A percentile compares a stretch with the other conserved stretches of the same genome.
Evolutionary conservation across 202 grass and related monocot genomes (phyloP).

Genomic region (Digitaria exilis): DNA sequence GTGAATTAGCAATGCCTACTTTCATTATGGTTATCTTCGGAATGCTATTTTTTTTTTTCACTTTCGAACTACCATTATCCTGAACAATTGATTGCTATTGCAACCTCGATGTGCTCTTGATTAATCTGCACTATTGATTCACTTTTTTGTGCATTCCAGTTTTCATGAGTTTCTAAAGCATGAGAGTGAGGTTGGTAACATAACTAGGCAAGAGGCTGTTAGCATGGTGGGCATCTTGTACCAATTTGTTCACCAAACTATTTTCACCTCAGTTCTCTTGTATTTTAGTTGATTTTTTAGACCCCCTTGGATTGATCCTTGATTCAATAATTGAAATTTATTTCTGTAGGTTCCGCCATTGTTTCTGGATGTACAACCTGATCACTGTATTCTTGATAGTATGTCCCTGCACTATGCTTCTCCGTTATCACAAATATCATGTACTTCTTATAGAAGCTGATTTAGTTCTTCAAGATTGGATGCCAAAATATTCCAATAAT

Average conservation of each 20-base stretch:
- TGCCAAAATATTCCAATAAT: neutral
- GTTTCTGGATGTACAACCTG: constrained; percentile 78
- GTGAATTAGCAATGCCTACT: neutral
- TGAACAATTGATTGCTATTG: constrained; percentile 10
- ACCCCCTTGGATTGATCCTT: constrained; percentile 6
- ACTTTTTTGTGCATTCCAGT: constrained; percentile 49
- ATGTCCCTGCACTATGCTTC: constrained; percentile 40
- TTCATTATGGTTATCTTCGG: neutral
- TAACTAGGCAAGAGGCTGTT: constrained; percentile 99
- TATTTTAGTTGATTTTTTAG: neutral
- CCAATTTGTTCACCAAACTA: neutral
- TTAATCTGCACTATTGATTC: constrained; percentile 22
- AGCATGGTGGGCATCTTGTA: constrained; percentile 77
- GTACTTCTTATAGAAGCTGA: neutral
- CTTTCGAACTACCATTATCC: constrained; percentile 24
- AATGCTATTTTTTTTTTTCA: constrained; percentile 4
- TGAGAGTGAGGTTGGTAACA: constrained; percentile 91
- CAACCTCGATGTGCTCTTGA: constrained; percentile 23
- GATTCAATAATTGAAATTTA: constrained; percentile 29
- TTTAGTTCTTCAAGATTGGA: neutral
- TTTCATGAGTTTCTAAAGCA: constrained; percentile 98
- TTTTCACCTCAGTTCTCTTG: neutral
- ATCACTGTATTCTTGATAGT: constrained; percentile 90
- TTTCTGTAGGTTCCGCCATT: constrained; percentile 80
- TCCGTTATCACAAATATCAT: constrained; percentile 2